Conservation (phyloP, 805 yeast genomes). For the Zygotorulaspora sp. region DNA sequence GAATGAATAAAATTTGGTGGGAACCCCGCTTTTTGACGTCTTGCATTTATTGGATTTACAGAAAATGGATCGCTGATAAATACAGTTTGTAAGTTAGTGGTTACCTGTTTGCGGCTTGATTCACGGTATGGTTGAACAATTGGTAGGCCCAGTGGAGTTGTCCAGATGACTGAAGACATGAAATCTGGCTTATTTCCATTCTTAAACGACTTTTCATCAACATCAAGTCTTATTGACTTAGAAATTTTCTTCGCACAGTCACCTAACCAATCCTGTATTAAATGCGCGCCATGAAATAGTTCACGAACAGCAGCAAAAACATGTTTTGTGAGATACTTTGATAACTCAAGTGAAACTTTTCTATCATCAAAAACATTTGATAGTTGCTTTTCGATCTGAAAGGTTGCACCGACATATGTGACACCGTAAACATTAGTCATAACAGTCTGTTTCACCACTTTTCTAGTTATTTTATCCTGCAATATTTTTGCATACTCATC, state of each 20-base stretch:
- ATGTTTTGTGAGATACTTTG: constrained; percentile 66
- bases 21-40: constrained; percentile 88
- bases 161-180: constrained; percentile 93
- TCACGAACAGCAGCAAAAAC: constrained; percentile 83
- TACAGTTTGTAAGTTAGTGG: constrained; percentile 86
- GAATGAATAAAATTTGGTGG: constrained; percentile 96
- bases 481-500: constrained; percentile 48
- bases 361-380: constrained; percentile 50
- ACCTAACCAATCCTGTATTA: constrained; percentile 94
- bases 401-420: constrained; percentile 87
- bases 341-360: constrained; percentile 43
- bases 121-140: constrained; percentile 95
- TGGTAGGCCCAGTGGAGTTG: constrained; percentile 91
- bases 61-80: constrained; percentile 84
- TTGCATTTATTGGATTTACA: constrained; percentile 72
- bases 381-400: constrained; percentile 78
- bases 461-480: constrained; percentile 66
- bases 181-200: constrained; percentile 53
- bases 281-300: constrained; percentile 86
- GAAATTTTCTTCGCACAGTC: constrained; percentile 77
- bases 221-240: constrained; percentile 67
- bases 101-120: constrained; percentile 55
- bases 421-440: constrained; percentile 99
- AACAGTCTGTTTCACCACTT: constrained; percentile 92
- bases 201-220: constrained; percentile 42